A percentile compares a stretch with the other conserved stretches of the same genome.
phyloP scores from a whole-genome alignment of 495 filamentous ascomycete species.

The Aspergillus asperescens region DNA sequence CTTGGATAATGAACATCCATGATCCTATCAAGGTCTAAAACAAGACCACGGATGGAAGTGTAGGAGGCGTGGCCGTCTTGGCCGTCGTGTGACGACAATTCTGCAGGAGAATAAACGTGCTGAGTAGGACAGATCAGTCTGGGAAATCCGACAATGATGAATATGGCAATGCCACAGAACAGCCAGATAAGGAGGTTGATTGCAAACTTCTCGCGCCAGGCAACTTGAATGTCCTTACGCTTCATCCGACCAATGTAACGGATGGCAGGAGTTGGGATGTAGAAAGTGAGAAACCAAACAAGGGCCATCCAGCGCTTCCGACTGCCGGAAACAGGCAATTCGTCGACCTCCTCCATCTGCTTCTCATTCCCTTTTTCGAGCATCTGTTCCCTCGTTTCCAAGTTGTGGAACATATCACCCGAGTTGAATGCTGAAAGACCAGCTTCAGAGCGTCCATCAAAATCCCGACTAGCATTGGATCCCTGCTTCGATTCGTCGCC shows the following conservation, averaged over 20 bases:
- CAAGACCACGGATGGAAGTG: slow-evolving; percentile 78
- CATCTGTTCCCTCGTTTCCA: slow-evolving; percentile 92
- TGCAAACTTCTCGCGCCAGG: slow-evolving; percentile 95
- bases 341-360: slow-evolving; percentile 85
- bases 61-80: slow-evolving; percentile 60
- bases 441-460: slow-evolving; percentile 84
- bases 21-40: slow-evolving; percentile 77
- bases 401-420: slow-evolving; percentile 95
- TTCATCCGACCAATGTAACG: slow-evolving; percentile 75
- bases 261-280: slow-evolving; percentile 80
- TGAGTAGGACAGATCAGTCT: slow-evolving; percentile 86
- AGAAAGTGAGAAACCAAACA: slow-evolving; percentile 83
- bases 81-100: slow-evolving; percentile 70
- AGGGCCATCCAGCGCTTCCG: slow-evolving; percentile 89
- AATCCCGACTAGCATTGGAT: slow-evolving; percentile 78
- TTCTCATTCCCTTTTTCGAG: slow-evolving; percentile 91
- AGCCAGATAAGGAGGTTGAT: slow-evolving; percentile 99
- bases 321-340: slow-evolving; percentile 66
- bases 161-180: slow-evolving; percentile 68
- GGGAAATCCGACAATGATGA: slow-evolving; percentile 88
- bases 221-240: slow-evolving; percentile 86
- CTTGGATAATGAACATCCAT: slow-evolving; percentile 74
- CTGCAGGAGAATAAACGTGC: slow-evolving; percentile 73
- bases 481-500: slow-evolving; percentile 64
- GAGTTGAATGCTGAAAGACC: slow-evolving; percentile 81